Percentiles rank a stretch among this genome's conserved stretches.
Conservation (phyloP, 768 basidiomycete species). For the Amanita jacksonii region DNA sequence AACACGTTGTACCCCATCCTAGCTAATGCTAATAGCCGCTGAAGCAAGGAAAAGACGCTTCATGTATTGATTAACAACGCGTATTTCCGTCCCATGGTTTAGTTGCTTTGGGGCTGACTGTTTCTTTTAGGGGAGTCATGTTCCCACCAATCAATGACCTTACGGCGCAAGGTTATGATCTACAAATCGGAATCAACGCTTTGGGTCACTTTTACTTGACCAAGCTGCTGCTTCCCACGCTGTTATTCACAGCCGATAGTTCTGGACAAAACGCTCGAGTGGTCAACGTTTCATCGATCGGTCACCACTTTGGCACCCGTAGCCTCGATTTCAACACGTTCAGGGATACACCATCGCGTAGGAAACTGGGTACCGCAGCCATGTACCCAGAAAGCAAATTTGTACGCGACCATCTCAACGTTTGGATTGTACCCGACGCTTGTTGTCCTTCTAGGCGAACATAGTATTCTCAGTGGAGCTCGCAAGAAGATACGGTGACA, state of each 20-base stretch:
- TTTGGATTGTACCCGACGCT: background rate
- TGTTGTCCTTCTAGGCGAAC: slow-evolving; percentile 23
- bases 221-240: slow-evolving; percentile 30
- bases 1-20: background rate
- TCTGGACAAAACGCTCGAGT: slow-evolving; percentile 26
- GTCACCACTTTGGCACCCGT: slow-evolving; percentile 17
- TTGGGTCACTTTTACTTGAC: slow-evolving; percentile 56
- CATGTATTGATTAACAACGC: slow-evolving; percentile 34
- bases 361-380: slow-evolving; percentile 11
- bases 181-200: slow-evolving; percentile 46
- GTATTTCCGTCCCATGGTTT: slow-evolving; percentile 10
- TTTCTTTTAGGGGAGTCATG: slow-evolving; percentile 47
- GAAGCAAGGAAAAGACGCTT: slow-evolving; percentile 29
- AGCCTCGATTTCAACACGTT: slow-evolving; percentile 29
- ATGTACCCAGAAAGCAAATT: slow-evolving; percentile 33
- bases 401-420: slow-evolving; percentile 14
- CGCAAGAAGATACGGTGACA: slow-evolving; percentile 30
- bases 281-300: slow-evolving; percentile 27
- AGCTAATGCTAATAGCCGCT: background rate
- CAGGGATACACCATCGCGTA: slow-evolving; percentile 26
- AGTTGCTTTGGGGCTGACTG: too few relatives aligned
- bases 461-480: slow-evolving; percentile 34
- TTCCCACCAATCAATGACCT: slow-evolving; percentile 29
- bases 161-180: slow-evolving; percentile 45
- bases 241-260: slow-evolving; percentile 24